Conservation (phyloP, 2,329 filamentous ascomycete genomes). For the Mariannaea elegans region DNA sequence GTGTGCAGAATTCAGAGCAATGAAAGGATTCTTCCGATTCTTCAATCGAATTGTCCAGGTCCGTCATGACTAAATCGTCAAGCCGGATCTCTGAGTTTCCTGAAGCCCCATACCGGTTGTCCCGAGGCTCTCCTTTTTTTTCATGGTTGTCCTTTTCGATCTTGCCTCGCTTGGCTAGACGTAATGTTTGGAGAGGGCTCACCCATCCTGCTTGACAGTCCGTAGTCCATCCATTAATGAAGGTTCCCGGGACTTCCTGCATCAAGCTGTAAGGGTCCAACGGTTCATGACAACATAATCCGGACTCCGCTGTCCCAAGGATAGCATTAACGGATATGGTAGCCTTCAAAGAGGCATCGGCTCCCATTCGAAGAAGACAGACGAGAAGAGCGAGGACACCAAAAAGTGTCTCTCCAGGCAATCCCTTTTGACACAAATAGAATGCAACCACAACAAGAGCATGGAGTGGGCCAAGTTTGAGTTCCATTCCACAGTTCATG, state of each 20-base stretch:
- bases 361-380: conserved; percentile 5
- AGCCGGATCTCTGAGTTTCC: too few relatives aligned
- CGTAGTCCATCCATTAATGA: conserved; percentile 7
- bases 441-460: conserved; percentile 14
- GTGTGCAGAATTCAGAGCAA: not conserved
- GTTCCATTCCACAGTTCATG: not conserved
- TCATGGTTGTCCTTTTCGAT: too few relatives aligned
- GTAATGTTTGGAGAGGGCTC: too few relatives aligned
- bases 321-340: not conserved
- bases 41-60: too few relatives aligned
- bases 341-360: not conserved
- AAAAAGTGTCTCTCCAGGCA: conserved; percentile 25
- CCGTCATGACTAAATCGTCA: too few relatives aligned
- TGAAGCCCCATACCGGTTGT: too few relatives aligned
- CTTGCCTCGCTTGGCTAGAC: too few relatives aligned
- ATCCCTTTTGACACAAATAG: conserved; percentile 10
- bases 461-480: conserved; percentile 7
- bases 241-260: not conserved
- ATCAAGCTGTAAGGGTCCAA: conserved; percentile 9
- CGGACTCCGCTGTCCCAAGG: not conserved
- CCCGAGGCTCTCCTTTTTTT: too few relatives aligned
- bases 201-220: conserved; percentile 13
- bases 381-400: conserved; percentile 16
- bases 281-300: not conserved
- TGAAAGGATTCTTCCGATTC: too few relatives aligned